phyloP scores from a whole-genome alignment of 257 asterid genomes.

The Nicotiana sylvestris region DNA sequence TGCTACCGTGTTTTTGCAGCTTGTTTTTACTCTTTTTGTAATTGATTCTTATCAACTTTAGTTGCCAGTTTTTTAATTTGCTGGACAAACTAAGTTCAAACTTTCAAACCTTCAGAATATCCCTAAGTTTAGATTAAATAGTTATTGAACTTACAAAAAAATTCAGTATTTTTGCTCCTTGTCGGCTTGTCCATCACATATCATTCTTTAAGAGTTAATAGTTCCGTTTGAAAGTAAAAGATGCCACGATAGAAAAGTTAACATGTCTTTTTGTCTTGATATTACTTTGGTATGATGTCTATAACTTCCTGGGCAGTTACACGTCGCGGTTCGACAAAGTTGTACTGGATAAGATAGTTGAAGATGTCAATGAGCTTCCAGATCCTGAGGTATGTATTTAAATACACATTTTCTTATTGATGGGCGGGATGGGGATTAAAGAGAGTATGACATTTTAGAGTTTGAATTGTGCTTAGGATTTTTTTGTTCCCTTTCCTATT shows the following conservation, averaged over 20 bases:
- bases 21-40: not conserved
- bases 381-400: slow-evolving; percentile 66
- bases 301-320: slow-evolving; percentile 44
- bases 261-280: not conserved
- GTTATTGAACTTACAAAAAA: not conserved
- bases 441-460: not conserved
- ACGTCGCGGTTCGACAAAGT: slow-evolving; percentile 80
- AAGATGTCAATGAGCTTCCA: slow-evolving; percentile 67
- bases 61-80: not conserved
- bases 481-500: no score
- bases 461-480: no score
- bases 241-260: not conserved
- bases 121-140: not conserved
- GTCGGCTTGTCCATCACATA: not conserved
- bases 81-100: not conserved
- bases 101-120: not conserved
- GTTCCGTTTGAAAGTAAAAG: not conserved
- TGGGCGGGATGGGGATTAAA: not conserved
- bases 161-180: not conserved
- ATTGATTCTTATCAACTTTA: not conserved
- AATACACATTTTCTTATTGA: not conserved
- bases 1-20: not conserved
- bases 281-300: not conserved
- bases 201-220: not conserved
- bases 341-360: slow-evolving; percentile 62